Evolutionary conservation across 192 early-diverging fungal species (phyloP).

Genomic region (Spinellus fusiger): DNA sequence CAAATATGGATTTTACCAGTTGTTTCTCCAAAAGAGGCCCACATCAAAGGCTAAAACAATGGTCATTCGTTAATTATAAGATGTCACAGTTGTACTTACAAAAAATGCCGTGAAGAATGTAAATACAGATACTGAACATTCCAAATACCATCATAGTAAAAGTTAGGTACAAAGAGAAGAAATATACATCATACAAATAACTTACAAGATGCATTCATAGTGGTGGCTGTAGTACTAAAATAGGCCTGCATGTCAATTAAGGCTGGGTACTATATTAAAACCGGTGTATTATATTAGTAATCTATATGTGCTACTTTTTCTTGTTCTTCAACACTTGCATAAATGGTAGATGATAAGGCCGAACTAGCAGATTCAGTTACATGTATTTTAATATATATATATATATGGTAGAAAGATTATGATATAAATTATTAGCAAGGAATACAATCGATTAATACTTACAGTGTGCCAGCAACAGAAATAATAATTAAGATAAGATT

Average conservation of each 20-base stretch:
- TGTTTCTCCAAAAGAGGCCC: slow-evolving; percentile 22
- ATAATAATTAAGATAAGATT: slow-evolving; percentile 7
- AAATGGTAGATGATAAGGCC: slow-evolving; percentile 16
- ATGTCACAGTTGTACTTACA: slow-evolving; percentile 4
- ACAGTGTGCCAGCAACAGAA: slow-evolving; percentile 2
- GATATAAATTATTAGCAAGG: no score
- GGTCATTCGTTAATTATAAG: not conserved
- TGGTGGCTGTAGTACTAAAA: slow-evolving; percentile 18
- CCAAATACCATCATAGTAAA: not conserved
- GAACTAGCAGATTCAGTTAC: not conserved
- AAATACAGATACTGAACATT: slow-evolving; percentile 19
- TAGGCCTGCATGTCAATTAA: slow-evolving; percentile 20
- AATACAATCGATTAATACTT: no score
- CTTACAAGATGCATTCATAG: slow-evolving; percentile 27
- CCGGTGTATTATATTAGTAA: not conserved
- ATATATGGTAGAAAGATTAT: no score
- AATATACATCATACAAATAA: not conserved
- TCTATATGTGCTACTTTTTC: not conserved
- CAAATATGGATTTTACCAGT: slow-evolving; percentile 1
- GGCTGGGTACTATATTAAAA: slow-evolving; percentile 18
- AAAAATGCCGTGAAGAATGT: slow-evolving; percentile 26
- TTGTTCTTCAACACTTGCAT: slow-evolving; percentile 5
- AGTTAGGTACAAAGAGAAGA: not conserved
- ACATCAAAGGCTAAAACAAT: slow-evolving; percentile 13
- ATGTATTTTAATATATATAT: no score